phyloP scores from a whole-genome alignment of 345 rosid genomes.

The Hevea brasiliensis region DNA sequence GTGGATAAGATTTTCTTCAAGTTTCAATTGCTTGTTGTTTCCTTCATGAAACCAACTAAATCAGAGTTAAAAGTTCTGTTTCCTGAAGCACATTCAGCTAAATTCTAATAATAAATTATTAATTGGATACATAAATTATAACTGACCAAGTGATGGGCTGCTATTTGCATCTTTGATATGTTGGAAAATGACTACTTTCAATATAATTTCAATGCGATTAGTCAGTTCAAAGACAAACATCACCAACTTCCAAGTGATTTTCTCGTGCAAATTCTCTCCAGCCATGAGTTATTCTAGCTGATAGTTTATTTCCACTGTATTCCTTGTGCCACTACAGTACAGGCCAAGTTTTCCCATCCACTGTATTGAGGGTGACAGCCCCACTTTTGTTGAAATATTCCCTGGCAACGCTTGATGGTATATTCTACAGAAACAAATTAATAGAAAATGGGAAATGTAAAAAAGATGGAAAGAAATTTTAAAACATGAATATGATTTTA shows the following conservation, averaged over 20 bases:
- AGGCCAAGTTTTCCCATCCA: slow-evolving; percentile 17
- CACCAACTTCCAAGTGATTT: slow-evolving; percentile 14
- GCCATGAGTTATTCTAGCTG: not conserved
- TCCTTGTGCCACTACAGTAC: not conserved
- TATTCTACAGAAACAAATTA: slow-evolving; percentile 8
- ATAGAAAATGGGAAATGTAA: too few relatives aligned
- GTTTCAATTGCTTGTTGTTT: not conserved
- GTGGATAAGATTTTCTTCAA: not conserved
- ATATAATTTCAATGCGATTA: not conserved
- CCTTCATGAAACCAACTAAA: not conserved
- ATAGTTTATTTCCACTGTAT: too few relatives aligned
- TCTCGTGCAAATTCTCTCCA: slow-evolving; percentile 1
- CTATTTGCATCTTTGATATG: not conserved
- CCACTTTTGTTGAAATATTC: not conserved
- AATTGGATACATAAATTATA: not conserved
- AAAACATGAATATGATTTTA: too few relatives aligned
- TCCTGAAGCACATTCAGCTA: not conserved
- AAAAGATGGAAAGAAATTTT: not conserved
- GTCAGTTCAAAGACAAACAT: slow-evolving; percentile 19
- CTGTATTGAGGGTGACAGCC: not conserved
- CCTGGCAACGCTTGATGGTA: slow-evolving; percentile 19
- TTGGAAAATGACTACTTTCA: not conserved
- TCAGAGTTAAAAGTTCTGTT: not conserved
- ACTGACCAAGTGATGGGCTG: not conserved
- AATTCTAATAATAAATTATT: not conserved